Evolutionary conservation across 1,139 yeast species (phyloP), one percentile per base, ranked within the genome.

Genomic region (Yamadazyma spencermartinsiae): DNA sequence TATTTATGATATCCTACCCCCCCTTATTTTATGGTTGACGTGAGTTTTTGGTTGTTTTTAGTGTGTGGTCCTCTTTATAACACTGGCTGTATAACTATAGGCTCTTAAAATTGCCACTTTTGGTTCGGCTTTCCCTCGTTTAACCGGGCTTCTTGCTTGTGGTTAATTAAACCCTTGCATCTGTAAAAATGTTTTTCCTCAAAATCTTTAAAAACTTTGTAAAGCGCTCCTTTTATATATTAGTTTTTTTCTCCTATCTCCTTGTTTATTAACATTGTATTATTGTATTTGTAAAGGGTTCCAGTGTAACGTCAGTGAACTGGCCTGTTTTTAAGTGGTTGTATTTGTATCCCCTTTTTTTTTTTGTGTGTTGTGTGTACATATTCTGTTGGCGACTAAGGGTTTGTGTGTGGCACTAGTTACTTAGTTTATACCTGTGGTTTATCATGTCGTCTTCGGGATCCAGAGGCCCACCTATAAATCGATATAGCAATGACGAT

Each of bases 401-500:
- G n/a, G n/a, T n/a, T n/a, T n/a, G n/a, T n/a, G n/a, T n/a, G n/a
- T n/a, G n/a, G n/a, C n/a, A n/a, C n/a, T n/a, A n/a, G n/a, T n/a
- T n/a, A n/a, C n/a, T n/a, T n/a, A n/a, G n/a, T n/a, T n/a, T n/a
- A n/a, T n/a, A 16, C 20, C 14, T 8, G 23, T 8, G 15, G 12
- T 10, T 9, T 16, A 38, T 3, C 4, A 58, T 60, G 64, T 54
- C 61, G 28, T 55, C 60, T 29, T 54, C 63, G 34, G 57, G 58
- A 29, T 58, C 67, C 26, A 56, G 70, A 42, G 68, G 67, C 13
- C 63, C 64, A 20, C 60, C 63, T 14, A 48, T 55, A 29, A 48
- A 49, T 38, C 55, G 71, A 49, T 63, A 61, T 51, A 51, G 48
- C 39, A 63, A 62, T 30, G 63, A 63, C 43, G 65, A 65, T 26